These are phyloP conservation scores for Dioscorea dumetorum DNA, from an alignment of 106 monocot species.

Conservation along the genomic window DNA sequence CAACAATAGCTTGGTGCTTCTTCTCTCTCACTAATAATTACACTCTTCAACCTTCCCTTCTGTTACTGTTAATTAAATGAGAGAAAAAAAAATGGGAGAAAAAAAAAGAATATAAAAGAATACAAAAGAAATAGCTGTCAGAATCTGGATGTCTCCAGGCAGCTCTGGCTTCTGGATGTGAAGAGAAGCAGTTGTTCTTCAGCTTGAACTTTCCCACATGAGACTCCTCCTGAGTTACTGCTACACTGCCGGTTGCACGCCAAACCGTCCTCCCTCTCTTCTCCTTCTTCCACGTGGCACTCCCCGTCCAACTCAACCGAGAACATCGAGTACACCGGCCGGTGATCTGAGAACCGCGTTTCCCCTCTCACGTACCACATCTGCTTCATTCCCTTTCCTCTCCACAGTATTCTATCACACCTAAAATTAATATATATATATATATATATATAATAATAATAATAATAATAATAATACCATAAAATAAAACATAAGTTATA, in stretches of 20 bases:
- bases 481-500: no score
- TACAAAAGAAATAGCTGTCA: background rate
- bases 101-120: no score
- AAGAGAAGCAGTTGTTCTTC: conserved; percentile 56
- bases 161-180: conserved; percentile 39
- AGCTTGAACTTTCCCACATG: conserved; percentile 38
- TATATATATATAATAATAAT: no score
- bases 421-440: conserved; percentile 12
- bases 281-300: background rate
- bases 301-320: conserved; percentile 15
- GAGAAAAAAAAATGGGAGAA: no score
- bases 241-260: background rate
- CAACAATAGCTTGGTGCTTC: no score
- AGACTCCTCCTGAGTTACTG: conserved; percentile 1
- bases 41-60: no score
- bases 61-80: no score
- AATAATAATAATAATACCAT: no score
- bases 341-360: conserved; percentile 75
- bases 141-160: conserved; percentile 31
- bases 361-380: conserved; percentile 70
- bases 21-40: no score
- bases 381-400: conserved; percentile 61
- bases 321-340: conserved; percentile 76
- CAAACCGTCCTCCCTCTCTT: no score
- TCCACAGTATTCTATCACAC: conserved; percentile 89